Evolutionary conservation across 306 rosid species (phyloP), one percentile per base, ranked within the genome.

Genomic region (Begonia loranthoides): DNA sequence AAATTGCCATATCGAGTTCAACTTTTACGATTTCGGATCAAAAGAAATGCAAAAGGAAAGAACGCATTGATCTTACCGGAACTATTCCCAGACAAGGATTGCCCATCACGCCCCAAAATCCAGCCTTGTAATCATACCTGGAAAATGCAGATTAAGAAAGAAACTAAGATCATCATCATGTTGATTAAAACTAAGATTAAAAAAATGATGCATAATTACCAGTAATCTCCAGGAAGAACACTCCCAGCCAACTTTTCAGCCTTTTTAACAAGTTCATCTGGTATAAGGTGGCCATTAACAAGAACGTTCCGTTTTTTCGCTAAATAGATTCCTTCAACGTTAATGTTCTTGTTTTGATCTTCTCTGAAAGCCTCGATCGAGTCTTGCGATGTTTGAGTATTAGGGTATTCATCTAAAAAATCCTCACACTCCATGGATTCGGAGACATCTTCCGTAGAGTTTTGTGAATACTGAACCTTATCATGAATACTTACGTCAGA

Each of bases 51-150:
- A 28, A 28, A 28, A 28, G 5, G n/a, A 16, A 63, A 58, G 15
- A 17, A 40, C 5, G 36, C 12, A 10, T 4, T 28, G 34, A 44
- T 56, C 82, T 68, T 46, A 76, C 82, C 21, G 82, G 82, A 65
- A 76, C 65, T 47, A 76, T 72, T 62, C 82, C 82, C 15, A 68
- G 78, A 65, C 82, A 76, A 44, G 70, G 55, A 48, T 72, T 70
- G 48, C 73, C 75, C 70, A 72, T 72, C 56, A 68, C 75, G 50
- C 82, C 82, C 82, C 82, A 76, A 65, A 76, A 76, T 46, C 82
- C 82, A 50, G 82, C 78, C 52, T 53, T 69, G 49, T 55, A 68
- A 66, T 76, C 82, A 51, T 76, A 76, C 82, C 82, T 76, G 55
- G 34, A 28, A 19, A 50, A 43, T 36, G 54, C 34, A 45, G 50